A percentile compares a stretch with the other conserved stretches of the same genome.
Conservation (phyloP, 495 filamentous ascomycete species). For the Alectoria sarmentosa region DNA sequence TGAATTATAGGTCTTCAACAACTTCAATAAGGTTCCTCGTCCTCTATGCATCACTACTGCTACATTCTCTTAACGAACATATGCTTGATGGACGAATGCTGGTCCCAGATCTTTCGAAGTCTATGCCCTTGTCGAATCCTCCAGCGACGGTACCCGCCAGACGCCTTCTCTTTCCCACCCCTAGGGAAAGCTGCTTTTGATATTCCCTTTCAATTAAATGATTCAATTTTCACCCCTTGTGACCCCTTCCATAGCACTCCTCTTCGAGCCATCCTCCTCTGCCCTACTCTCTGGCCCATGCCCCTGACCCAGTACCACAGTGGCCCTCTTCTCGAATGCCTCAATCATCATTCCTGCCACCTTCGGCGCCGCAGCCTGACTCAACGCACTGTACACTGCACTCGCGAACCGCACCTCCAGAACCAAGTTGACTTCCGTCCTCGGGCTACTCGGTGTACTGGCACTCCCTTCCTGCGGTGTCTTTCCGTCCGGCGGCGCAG, state of each 20-base stretch:
- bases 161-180: background rate
- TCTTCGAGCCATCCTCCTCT: constrained; percentile 15
- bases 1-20: too few species aligned
- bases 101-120: background rate
- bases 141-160: background rate
- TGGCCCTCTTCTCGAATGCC: constrained; percentile 73
- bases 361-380: constrained; percentile 70
- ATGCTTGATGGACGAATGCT: background rate
- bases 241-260: constrained; percentile 14
- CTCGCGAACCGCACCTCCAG: constrained; percentile 80
- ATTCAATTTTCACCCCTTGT: background rate
- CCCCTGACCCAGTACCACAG: constrained; percentile 24
- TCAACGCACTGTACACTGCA: constrained; percentile 73
- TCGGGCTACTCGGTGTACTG: constrained; percentile 24
- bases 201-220: background rate
- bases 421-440: constrained; percentile 65
- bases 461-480: constrained; percentile 27
- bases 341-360: constrained; percentile 83
- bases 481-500: constrained; percentile 27
- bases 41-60: too few species aligned
- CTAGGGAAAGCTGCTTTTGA: background rate
- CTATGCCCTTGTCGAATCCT: background rate
- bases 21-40: too few species aligned
- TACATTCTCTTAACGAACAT: background rate
- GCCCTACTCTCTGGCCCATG: constrained; percentile 9